Percentiles rank a stretch among this genome's conserved stretches.
These are phyloP conservation scores for Boeremia lycopersici DNA, from an alignment of 2,329 filamentous ascomycete species.

Conservation along the genomic window DNA sequence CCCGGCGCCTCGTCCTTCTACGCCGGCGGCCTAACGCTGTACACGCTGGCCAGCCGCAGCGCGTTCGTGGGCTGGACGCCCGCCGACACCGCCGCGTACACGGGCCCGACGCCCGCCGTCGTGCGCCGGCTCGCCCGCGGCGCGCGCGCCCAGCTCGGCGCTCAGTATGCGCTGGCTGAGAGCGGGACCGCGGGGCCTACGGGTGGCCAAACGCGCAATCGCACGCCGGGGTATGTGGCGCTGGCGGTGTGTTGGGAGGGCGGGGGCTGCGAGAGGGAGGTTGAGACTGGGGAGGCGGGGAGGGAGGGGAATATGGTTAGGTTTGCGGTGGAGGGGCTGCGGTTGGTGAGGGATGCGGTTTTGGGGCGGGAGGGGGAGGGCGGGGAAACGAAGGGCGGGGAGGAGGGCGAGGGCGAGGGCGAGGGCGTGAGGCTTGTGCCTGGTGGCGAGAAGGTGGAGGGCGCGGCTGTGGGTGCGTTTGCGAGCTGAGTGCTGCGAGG, in stretches of 20 bases:
- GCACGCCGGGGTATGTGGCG: conserved; percentile 68
- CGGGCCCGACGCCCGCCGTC: conserved; percentile 64
- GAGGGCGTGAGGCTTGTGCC: conserved; percentile 10
- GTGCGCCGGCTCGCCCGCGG: conserved; percentile 63
- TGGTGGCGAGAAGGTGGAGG: conserved; percentile 1
- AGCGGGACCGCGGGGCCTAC: conserved; percentile 70
- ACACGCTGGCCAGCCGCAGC: conserved; percentile 64
- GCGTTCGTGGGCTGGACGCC: conserved; percentile 67
- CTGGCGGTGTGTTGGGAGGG: conserved; percentile 62
- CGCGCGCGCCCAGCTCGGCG: conserved; percentile 60
- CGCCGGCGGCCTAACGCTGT: conserved; percentile 67
- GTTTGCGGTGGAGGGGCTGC: conserved; percentile 65
- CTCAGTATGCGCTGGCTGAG: conserved; percentile 64
- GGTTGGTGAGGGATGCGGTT: conserved; percentile 62
- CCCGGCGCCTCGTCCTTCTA: conserved; percentile 65
- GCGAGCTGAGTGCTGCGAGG: conserved; percentile 6
- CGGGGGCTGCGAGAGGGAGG: conserved; percentile 60
- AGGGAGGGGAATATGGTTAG: conserved; percentile 66
- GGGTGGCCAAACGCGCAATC: conserved; percentile 60
- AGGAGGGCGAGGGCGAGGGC: background rate
- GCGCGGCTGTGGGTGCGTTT: conserved; percentile 9
- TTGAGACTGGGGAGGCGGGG: conserved; percentile 62
- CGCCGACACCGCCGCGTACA: conserved; percentile 58
- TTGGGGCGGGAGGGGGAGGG: conserved; percentile 36
- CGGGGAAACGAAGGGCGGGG: background rate